Base-by-base conservation (phyloP, 202 grass and related monocot genomes). In the Tripidium arundinaceum region DNA sequence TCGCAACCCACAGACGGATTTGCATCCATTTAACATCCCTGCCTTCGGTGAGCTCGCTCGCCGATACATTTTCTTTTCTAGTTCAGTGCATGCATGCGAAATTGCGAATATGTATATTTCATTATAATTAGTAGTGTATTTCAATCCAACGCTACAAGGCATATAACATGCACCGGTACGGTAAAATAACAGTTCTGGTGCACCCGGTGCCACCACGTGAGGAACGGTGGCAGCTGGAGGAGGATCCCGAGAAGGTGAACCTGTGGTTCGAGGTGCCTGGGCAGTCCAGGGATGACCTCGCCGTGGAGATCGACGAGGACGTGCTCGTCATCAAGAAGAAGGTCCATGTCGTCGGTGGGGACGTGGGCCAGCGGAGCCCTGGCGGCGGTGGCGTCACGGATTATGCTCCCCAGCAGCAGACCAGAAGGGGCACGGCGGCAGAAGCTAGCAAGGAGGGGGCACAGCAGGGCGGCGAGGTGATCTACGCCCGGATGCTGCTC, bases 231-330 rank as follows among this genome's bases (percentile, higher is more conserved):
- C 18, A 41, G 31, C 18, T 84, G 12, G 1, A 79, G 22, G 86
- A 88, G 75, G 31, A 79, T 2, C 13, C 4, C 1, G 19, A 8
- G 0, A 3, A 13, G 0, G 81, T 83, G 18, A 80, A 2, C 13
- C 76, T 88, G 29, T n/a, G 18, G 75, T 84, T 88, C 69, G 38
- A 88, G 6, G 68, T 88, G 49, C 86, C 86, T 3, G 86, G 86
- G n/a, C 75, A 50, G 16, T 75, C 86, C 62, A 36, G 0, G 40
- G 41, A 68, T 4, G 86, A 88, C 50, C 68, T 88, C 6, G 33
- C 31, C 16, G 86, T 88, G 9, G 52, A 75, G 76, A 79, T 88
- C 61, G 86, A 88, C 75, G 81, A 84, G 62, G 81, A 88, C 24
- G 86, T 84, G 52, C 86, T 88, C 6, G 33, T 84, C 12, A 68